Conservation (phyloP, 768 basidiomycete genomes). For the Mycena filopes region DNA sequence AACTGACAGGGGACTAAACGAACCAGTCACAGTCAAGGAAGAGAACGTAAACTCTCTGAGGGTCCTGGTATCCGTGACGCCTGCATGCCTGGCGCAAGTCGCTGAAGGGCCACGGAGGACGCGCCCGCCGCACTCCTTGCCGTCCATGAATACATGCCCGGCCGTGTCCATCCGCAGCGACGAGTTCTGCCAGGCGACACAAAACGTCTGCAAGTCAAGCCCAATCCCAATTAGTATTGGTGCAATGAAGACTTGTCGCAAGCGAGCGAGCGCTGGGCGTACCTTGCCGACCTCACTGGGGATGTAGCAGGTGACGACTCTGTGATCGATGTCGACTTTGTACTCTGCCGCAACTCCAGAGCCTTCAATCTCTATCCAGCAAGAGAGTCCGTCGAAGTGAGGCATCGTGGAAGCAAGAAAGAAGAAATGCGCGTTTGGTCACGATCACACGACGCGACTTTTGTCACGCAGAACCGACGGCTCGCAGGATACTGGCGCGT, state of each 20-base stretch:
- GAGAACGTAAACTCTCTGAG: constrained; percentile 19
- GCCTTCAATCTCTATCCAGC: constrained; percentile 19
- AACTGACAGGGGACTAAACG: neutral
- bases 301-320: constrained; percentile 26
- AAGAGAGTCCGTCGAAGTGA: constrained; percentile 7
- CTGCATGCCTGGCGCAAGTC: neutral
- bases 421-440: too few species aligned
- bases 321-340: neutral
- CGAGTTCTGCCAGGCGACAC: constrained; percentile 22
- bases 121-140: constrained; percentile 23
- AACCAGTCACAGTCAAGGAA: constrained; percentile 13
- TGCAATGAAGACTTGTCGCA: neutral
- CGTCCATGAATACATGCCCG: constrained; percentile 26
- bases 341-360: neutral
- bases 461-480: too few species aligned
- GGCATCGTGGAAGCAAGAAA: too few species aligned
- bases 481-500: too few species aligned
- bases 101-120: constrained; percentile 9
- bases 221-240: neutral
- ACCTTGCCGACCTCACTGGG: constrained; percentile 25
- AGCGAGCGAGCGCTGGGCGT: neutral
- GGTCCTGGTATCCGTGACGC: constrained; percentile 14
- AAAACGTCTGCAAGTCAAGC: constrained; percentile 22
- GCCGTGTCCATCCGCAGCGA: neutral
- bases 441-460: too few species aligned